A percentile compares a stretch with the other conserved stretches of the same genome.
phyloP scores from a whole-genome alignment of 345 rosid species.

The Theobroma cacao region DNA sequence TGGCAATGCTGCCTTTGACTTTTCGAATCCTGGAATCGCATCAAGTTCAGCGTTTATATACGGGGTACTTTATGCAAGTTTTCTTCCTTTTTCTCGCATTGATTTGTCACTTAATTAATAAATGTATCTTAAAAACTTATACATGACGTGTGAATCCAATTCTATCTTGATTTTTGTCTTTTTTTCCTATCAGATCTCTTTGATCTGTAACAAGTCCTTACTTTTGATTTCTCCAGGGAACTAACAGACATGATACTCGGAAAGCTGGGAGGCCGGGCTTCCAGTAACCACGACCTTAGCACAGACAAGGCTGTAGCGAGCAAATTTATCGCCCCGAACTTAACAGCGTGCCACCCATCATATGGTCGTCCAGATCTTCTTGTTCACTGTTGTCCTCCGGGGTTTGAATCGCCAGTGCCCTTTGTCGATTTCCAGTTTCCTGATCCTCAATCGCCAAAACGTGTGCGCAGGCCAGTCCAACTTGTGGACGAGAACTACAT shows the following conservation, averaged over 20 bases:
- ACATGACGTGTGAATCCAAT: too few relatives aligned
- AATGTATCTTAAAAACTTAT: too few relatives aligned
- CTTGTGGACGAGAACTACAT: not conserved
- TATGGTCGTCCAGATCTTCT: slow-evolving; percentile 6
- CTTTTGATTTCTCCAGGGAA: not conserved
- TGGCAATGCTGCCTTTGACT: not conserved
- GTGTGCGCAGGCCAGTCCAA: slow-evolving; percentile 10
- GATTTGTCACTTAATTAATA: too few relatives aligned
- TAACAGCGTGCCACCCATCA: slow-evolving; percentile 9
- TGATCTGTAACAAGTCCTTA: not conserved
- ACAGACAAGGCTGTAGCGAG: not conserved
- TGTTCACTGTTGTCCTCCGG: slow-evolving; percentile 12
- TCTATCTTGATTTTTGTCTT: not conserved
- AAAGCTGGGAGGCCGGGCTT: not conserved
- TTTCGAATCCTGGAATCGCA: not conserved
- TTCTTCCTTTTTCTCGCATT: too few relatives aligned
- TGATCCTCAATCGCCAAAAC: not conserved
- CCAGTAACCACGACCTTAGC: not conserved
- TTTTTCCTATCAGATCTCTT: too few relatives aligned
- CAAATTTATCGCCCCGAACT: not conserved
- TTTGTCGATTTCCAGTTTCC: slow-evolving; percentile 13
- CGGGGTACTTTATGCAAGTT: not conserved
- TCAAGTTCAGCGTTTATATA: not conserved
- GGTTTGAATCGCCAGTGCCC: not conserved
- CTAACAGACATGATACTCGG: not conserved